Base-by-base conservation (phyloP, 768 basidiomycete species). In the Russula ochroleuca region DNA sequence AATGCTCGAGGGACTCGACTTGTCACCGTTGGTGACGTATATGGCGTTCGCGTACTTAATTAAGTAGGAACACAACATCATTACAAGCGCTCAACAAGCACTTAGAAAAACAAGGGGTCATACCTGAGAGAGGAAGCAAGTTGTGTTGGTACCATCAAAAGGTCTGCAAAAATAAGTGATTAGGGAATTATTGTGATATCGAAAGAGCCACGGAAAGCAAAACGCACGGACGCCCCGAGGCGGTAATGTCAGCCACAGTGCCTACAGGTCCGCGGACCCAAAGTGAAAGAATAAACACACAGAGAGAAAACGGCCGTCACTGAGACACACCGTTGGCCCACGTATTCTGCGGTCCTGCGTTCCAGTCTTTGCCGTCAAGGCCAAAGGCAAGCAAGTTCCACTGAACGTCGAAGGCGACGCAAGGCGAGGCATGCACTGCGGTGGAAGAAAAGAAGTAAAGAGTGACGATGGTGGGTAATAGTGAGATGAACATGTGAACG, bases 301-400 rank as follows among this genome's bases (percentile, higher is more conserved):
- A 48, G 3, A 13, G 11, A n/a, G 11, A 13, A 57, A 23, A 25
- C 25, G 10, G 28, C 9, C 33, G 19, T 23, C 8, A 47, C 41
- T 21, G 50, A 51, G 28, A 69, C 75, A 63, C 67, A 82, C 78
- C 77, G 78, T 80, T 78, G 19, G 77, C 72, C 92, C 92, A 97
- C 5, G 81, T 78, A 69, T 81, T 79, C 69, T 86, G 83, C 4
- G 83, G 76, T 14, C 93, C 91, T 55, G 90, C 85, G 68, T 83
- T 85, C 78, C 88, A 94, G 74, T 97, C 94, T 70, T 90, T 87
- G 63, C 85, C 87, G 61, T 86, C 83, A 65, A 92, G 83, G 59
- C 90, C 91, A 72, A 98, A 92, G 23, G 87, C 90, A 57, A 92
- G 84, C 57, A 98, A 81, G 73, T 95, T 92, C 85, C 87, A 94